Percentiles rank a stretch among this genome's conserved stretches.
phyloP scores from a whole-genome alignment of 495 filamentous ascomycete species.

The Neurospora pannonica region DNA sequence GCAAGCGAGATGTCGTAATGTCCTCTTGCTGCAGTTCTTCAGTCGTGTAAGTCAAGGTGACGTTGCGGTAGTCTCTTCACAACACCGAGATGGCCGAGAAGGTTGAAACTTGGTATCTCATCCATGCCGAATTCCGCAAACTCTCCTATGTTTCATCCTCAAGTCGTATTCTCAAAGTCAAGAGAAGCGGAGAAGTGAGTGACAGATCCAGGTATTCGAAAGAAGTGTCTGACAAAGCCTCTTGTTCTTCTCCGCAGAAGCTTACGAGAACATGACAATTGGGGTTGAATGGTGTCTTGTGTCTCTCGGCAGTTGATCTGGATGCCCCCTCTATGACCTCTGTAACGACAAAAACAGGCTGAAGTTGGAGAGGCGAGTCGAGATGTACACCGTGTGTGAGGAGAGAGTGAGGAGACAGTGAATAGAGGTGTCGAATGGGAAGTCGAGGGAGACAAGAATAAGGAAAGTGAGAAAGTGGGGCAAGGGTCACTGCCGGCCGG shows the following conservation, averaged over 20 bases:
- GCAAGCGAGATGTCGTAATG: background rate
- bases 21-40: background rate
- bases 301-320: conserved; percentile 5
- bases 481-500: background rate
- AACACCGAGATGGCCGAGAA: background rate
- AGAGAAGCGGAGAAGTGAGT: background rate
- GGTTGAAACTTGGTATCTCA: background rate
- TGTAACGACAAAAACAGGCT: background rate
- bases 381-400: background rate
- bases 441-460: background rate
- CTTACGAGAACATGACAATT: conserved; percentile 3
- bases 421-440: background rate
- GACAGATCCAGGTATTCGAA: background rate
- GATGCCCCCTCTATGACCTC: background rate
- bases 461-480: background rate
- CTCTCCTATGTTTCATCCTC: background rate
- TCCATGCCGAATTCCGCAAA: background rate
- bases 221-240: background rate
- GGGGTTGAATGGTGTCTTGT: background rate
- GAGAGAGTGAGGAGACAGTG: background rate
- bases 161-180: background rate
- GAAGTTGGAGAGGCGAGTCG: background rate
- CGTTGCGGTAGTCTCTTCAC: background rate
- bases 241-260: background rate
- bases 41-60: background rate